Conservation (phyloP, 768 basidiomycete genomes). For the Pleurotus sapidus region DNA sequence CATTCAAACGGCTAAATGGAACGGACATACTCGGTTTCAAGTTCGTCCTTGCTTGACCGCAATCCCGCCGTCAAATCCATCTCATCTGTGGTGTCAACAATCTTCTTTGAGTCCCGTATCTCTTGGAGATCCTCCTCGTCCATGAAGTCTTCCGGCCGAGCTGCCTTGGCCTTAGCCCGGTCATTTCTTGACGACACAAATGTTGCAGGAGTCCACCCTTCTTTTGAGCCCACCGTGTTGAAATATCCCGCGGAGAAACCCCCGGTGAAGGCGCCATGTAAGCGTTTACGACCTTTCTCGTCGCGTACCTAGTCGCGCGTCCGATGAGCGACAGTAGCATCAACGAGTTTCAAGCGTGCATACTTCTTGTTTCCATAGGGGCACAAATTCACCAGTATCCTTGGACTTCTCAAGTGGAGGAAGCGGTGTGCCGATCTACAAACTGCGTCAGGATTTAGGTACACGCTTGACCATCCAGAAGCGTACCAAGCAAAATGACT, state of each 20-base stretch:
- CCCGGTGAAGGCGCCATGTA: constrained; percentile 99
- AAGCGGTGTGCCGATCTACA: constrained; percentile 88
- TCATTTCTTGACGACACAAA: constrained; percentile 88
- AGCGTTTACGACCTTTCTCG: constrained; percentile 85
- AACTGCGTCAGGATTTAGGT: background rate
- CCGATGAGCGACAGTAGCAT: too few relatives aligned
- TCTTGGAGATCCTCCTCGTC: constrained; percentile 96
- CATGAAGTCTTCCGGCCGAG: constrained; percentile 94
- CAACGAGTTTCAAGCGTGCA: constrained; percentile 13
- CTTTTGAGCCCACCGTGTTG: constrained; percentile 94
- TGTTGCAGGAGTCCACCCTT: constrained; percentile 95
- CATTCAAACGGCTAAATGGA: background rate
- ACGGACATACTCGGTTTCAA: constrained; percentile 53
- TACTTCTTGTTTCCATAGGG: constrained; percentile 97
- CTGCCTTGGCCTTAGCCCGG: constrained; percentile 58
- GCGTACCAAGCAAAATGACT: constrained; percentile 81
- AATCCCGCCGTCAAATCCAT: constrained; percentile 66
- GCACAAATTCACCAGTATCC: constrained; percentile 93
- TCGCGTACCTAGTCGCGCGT: constrained; percentile 66
- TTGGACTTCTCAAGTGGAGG: constrained; percentile 93
- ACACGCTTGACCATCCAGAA: constrained; percentile 8
- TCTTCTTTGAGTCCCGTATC: constrained; percentile 63
- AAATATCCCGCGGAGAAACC: constrained; percentile 98
- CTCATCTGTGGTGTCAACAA: constrained; percentile 80
- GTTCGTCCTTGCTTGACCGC: constrained; percentile 32